Evolutionary conservation across 768 basidiomycete species (phyloP), one percentile per base, ranked within the genome.

Genomic region (Suillus americanus): DNA sequence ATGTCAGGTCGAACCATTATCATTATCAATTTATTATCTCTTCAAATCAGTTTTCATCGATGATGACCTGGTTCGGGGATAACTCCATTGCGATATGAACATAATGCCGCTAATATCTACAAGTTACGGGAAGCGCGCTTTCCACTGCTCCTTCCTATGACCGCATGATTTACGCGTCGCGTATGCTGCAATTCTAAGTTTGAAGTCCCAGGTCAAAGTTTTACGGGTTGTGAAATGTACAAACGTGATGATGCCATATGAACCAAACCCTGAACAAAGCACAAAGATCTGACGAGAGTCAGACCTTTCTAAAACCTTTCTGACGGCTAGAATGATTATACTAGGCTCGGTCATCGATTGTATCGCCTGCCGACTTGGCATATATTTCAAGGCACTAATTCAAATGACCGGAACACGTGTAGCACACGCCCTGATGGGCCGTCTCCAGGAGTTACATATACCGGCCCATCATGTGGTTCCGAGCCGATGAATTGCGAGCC

Each of bases 341-440:
- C 10, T 20, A 54, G 56, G 23, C 57, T 59, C 56, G 56, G 57
- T 12, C 57, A 59, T 59, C 40, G 40, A 59, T 59, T 18, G 20
- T 41, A 30, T 18, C 5, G 25, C 28, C 38, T 30, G 18, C 38
- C 57, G 57, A 59, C 57, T 59, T 41, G 14, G 3, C 23, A 40
- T 28, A 25, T 10, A 25, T 57, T 57, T 57, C 56, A 59, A 40
- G 57, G 57, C 40, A 41, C 57, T 2, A 59, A 59, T 59, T 59
- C 57, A 59, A 59, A 59, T 59, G 57, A 59, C 57, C 40, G 57
- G 57, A 59, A 59, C 57, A 59, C 57, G 57, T 40, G 57, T 25
- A 28, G 28, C 28, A 59, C 57, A 59, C 57, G 40, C 57, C 28
- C 20, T 59, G 57, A 59, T 59, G 38, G 51, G 51, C 12, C 28